Conservation (phyloP, 805 yeast species). For the Candida koratica region DNA sequence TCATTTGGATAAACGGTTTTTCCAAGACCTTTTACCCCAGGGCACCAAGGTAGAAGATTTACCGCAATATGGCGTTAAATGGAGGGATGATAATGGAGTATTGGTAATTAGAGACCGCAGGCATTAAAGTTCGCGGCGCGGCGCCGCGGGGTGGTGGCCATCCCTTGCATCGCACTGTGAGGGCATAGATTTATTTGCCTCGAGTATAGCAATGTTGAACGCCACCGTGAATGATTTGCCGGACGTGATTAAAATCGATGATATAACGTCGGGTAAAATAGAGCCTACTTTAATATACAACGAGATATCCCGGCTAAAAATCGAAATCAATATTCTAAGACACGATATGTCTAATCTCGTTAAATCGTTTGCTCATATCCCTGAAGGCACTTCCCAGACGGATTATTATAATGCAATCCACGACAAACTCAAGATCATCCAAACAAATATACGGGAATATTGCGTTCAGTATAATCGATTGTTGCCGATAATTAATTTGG, state of each 20-base stretch:
- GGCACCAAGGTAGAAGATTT: slow-evolving; percentile 21
- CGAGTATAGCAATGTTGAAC: too few relatives aligned
- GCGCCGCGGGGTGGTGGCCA: too few relatives aligned
- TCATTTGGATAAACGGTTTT: slow-evolving; percentile 23
- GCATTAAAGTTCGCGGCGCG: too few relatives aligned
- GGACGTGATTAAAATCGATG: slow-evolving; percentile 38
- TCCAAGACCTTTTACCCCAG: slow-evolving; percentile 27
- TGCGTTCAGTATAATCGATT: slow-evolving; percentile 42
- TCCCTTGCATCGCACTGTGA: too few relatives aligned
- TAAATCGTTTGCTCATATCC: slow-evolving; percentile 34
- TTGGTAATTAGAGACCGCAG: slow-evolving; percentile 21
- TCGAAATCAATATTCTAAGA: slow-evolving; percentile 39
- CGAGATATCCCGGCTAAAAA: slow-evolving; percentile 39
- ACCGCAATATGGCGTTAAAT: slow-evolving; percentile 19
- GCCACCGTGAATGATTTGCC: slow-evolving; percentile 20
- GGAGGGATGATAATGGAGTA: slow-evolving; percentile 29
- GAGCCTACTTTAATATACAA: slow-evolving; percentile 41
- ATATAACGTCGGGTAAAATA: slow-evolving; percentile 40
- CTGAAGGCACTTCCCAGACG: slow-evolving; percentile 29
- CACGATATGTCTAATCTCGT: slow-evolving; percentile 39
- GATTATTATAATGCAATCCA: slow-evolving; percentile 37
- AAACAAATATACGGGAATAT: slow-evolving; percentile 39
- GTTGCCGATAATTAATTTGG: slow-evolving; percentile 47
- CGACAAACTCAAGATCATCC: slow-evolving; percentile 34
- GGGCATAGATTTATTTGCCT: too few relatives aligned